Conservation (phyloP, 768 basidiomycete genomes). For the Coprinellus aureogranulatus region DNA sequence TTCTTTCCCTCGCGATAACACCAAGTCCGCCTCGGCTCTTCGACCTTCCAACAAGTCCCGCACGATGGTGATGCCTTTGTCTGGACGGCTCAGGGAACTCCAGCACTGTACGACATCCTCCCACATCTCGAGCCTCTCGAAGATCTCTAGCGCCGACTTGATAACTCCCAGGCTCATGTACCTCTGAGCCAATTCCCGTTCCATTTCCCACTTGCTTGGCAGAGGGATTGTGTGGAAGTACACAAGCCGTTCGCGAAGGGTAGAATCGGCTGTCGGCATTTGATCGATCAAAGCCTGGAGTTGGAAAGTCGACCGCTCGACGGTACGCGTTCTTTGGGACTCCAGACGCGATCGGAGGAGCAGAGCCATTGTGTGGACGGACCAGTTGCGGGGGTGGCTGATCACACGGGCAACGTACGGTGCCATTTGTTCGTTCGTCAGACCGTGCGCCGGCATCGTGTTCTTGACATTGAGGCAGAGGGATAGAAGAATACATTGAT, state of each 20-base stretch:
- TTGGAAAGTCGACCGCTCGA: conserved; percentile 89
- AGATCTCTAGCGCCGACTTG: conserved; percentile 89
- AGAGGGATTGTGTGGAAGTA: conserved; percentile 81
- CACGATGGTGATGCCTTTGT: conserved; percentile 78
- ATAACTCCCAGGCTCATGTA: conserved; percentile 85
- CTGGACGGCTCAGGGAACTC: conserved; percentile 73
- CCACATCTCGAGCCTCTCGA: conserved; percentile 96
- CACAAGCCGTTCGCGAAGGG: conserved; percentile 66
- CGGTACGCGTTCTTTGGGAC: conserved; percentile 82
- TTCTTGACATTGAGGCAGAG: conserved; percentile 90
- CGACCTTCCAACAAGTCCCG: conserved; percentile 80
- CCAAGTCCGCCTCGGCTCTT: conserved; percentile 78
- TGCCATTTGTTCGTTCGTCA: conserved; percentile 89
- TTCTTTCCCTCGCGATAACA: conserved; percentile 60
- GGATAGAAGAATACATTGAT: conserved; percentile 89
- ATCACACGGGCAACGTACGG: conserved; percentile 91
- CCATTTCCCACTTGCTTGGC: conserved; percentile 92
- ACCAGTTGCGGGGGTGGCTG: conserved; percentile 90
- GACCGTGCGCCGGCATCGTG: conserved; percentile 83
- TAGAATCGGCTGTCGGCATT: conserved; percentile 85
- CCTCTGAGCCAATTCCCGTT: conserved; percentile 82
- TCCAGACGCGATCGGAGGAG: conserved; percentile 91
- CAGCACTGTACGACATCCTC: conserved; percentile 93
- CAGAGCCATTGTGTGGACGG: conserved; percentile 93
- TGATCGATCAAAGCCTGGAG: conserved; percentile 95